A percentile compares a stretch with the other conserved stretches of the same genome.
These are phyloP conservation scores for Trichosanthes truncata DNA, from an alignment of 306 rosid species.

Conservation along the genomic window DNA sequence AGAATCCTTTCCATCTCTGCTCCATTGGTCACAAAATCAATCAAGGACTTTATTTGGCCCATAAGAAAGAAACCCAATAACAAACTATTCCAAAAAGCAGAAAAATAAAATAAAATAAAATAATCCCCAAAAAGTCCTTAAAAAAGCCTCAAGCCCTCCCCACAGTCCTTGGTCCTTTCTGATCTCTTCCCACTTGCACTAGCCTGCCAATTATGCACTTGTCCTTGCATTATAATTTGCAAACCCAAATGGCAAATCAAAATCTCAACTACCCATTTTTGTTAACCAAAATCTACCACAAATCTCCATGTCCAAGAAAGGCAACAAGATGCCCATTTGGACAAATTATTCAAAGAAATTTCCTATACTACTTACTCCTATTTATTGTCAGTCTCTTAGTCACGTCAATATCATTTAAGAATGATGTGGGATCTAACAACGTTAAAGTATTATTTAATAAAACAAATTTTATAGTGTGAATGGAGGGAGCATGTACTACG, in stretches of 20 bases:
- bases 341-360: too few relatives aligned
- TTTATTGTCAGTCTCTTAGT: too few relatives aligned
- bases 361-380: too few relatives aligned
- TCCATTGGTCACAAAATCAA: background rate
- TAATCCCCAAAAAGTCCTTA: background rate
- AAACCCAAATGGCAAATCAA: background rate
- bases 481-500: too few relatives aligned
- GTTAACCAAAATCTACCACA: background rate
- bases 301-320: background rate
- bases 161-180: background rate
- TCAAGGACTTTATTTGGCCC: background rate
- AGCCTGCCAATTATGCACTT: background rate
- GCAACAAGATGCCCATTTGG: background rate
- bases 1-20: background rate
- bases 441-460: too few relatives aligned
- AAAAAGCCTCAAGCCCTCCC: background rate
- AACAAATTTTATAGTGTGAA: too few relatives aligned
- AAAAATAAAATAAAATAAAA: background rate
- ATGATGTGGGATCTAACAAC: too few relatives aligned
- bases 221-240: background rate
- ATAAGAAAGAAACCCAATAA: background rate
- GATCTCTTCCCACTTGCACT: slow-evolving; percentile 1
- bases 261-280: background rate
- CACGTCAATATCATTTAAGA: too few relatives aligned
- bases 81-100: background rate